Percentiles rank a stretch among this genome's conserved stretches.
Evolutionary conservation across 164 flowering plant species (phyloP).

Genomic region (Stephania japonica): DNA sequence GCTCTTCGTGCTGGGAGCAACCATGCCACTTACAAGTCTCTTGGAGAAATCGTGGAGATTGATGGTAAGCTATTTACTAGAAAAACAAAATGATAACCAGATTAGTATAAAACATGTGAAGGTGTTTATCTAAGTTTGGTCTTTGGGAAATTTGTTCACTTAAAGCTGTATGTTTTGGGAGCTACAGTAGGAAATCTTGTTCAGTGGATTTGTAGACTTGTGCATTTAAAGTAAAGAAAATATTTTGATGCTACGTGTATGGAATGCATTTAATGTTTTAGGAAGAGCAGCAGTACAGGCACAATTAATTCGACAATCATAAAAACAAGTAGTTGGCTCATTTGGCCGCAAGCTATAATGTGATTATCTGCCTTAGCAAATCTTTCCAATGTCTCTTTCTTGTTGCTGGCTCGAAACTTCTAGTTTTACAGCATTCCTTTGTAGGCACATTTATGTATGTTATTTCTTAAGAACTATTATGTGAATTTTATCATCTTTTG

Average conservation of each 20-base stretch:
- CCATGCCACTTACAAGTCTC: conserved; percentile 66
- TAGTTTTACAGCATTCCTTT: not conserved
- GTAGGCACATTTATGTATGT: not conserved
- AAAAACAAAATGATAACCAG: not conserved
- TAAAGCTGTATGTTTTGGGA: no score
- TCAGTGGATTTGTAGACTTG: not conserved
- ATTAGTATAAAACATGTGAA: not conserved
- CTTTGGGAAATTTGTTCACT: no score
- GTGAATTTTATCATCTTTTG: not conserved
- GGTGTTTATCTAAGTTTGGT: not conserved
- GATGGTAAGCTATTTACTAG: conserved; percentile 44
- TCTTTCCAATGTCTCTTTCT: not conserved
- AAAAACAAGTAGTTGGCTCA: not conserved
- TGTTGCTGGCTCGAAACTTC: not conserved
- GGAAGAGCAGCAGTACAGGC: not conserved
- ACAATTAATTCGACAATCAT: not conserved
- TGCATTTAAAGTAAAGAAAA: not conserved
- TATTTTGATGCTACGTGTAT: no score
- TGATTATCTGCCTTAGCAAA: not conserved
- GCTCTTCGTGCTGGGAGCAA: conserved; percentile 83
- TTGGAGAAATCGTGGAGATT: conserved; percentile 62
- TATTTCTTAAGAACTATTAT: not conserved
- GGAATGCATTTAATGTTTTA: not conserved
- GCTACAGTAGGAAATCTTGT: no score
- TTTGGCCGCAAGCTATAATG: not conserved